Conservation (phyloP, 2,329 filamentous ascomycete species). For the Penicillium sp. region DNA sequence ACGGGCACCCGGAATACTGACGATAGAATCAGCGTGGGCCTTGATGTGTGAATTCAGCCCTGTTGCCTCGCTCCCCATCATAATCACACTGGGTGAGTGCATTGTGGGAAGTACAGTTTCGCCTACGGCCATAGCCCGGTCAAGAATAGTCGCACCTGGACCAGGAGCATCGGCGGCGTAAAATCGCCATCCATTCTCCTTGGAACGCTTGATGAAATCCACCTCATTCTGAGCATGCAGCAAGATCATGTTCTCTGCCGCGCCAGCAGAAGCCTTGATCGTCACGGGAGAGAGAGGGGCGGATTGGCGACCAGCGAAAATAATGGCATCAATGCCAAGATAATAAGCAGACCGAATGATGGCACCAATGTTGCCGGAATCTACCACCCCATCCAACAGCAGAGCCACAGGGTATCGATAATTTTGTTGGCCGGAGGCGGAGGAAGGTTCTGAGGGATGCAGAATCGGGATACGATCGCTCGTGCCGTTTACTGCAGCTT, state of each 20-base stretch:
- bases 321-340: conserved; percentile 83
- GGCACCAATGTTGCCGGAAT: conserved; percentile 87
- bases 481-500: conserved; percentile 71
- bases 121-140: conserved; percentile 17
- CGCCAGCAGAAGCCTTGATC: conserved; percentile 86
- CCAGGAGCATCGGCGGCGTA: conserved; percentile 69
- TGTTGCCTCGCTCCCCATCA: conserved; percentile 80
- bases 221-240: conserved; percentile 70
- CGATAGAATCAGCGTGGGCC: conserved; percentile 64
- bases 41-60: conserved; percentile 70
- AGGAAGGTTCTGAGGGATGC: conserved; percentile 18
- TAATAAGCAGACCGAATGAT: conserved; percentile 89
- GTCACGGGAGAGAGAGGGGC: conserved; percentile 75
- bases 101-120: conserved; percentile 52
- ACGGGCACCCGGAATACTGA: conserved; percentile 64
- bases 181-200: conserved; percentile 75
- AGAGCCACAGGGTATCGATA: conserved; percentile 46
- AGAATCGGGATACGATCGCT: conserved; percentile 53
- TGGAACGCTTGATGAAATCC: conserved; percentile 71
- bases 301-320: conserved; percentile 72
- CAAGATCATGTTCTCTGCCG: conserved; percentile 76
- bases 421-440: conserved; percentile 12
- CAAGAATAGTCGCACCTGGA: conserved; percentile 31
- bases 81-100: conserved; percentile 71
- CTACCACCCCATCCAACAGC: conserved; percentile 59